Base-by-base conservation (phyloP, 768 basidiomycete species). In the Suillus tomentosus region DNA sequence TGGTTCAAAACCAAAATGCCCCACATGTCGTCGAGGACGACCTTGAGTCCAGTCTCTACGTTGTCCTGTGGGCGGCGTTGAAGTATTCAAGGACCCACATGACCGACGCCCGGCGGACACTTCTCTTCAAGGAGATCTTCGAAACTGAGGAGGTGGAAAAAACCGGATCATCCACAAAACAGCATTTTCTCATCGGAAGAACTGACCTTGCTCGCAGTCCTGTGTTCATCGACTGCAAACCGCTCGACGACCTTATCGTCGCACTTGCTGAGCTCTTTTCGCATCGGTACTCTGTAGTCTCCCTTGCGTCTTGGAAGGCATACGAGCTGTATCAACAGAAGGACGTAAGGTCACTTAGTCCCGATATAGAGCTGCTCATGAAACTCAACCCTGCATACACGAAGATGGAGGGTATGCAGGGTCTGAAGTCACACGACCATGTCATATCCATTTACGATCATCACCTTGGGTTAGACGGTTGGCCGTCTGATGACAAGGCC, bases 11-110 rank as follows among this genome's bases (percentile, higher is more conserved):
- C 19, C 15, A 19, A 22, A 17, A 15, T 19, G 55, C 55, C 34
- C 55, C 19, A 14, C 48, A 45, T n/a, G 34, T 11, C 15, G 13
- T 60, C 10, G 8, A 22, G 34, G 58, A 64, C 14, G 63, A 64
- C 54, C 27, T 64, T 22, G 63, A 64, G 39, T 64, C 63, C 6
- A n/a, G 34, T 24, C 42, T 61, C 37, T 43, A 60, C 5, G 51
- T 64, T 22, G n/a, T 64, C 14, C n/a, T 27, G 19, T 61, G 60
- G 60, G 24, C 57, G 1, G 45, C n/a, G 1, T 22, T 47, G 11
- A 47, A 47, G 45, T 47, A n/a, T 22, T 47, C 45, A 47, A 47
- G 45, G n/a, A 47, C 45, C 45, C 45, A 47, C 45, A 47, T 47
- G 45, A 47, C 45, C 10, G 10, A 47, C n/a, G 10, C 45, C 45